phyloP scores from a whole-genome alignment of 352 stramenopile species.

The Pythium rhizo-oryzae region DNA sequence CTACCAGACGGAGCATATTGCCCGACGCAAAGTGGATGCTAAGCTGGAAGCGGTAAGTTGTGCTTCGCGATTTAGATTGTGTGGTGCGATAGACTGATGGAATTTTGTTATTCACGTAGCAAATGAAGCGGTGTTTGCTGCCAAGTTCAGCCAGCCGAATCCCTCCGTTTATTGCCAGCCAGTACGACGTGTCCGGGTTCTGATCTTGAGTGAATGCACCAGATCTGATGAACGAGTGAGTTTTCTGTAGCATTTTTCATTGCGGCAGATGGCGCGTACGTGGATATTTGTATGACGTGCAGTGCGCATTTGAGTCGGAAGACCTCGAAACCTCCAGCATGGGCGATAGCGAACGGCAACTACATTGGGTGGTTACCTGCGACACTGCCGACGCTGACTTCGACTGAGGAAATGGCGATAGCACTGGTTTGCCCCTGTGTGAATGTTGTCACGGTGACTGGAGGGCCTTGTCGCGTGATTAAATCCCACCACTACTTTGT shows the following conservation, averaged over 20 bases:
- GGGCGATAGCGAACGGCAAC: slow-evolving; percentile 7
- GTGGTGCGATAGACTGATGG: not conserved
- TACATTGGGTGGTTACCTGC: slow-evolving; percentile 3
- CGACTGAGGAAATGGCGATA: slow-evolving; percentile 6
- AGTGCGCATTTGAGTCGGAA: not conserved
- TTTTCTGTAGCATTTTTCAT: not conserved
- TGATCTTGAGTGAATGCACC: not conserved
- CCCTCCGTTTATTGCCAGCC: not conserved
- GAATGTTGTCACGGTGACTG: slow-evolving; percentile 4
- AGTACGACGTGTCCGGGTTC: slow-evolving; percentile 1
- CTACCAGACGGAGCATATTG: not conserved
- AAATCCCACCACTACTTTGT: slow-evolving; percentile 8
- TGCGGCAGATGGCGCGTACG: not conserved
- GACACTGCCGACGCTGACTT: not conserved
- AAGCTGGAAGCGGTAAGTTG: not conserved
- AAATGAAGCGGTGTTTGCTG: not conserved
- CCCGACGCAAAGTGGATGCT: not conserved
- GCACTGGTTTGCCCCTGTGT: slow-evolving; percentile 2
- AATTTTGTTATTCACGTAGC: not conserved
- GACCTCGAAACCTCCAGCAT: not conserved
- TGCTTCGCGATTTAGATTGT: not conserved
- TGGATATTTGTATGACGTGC: not conserved
- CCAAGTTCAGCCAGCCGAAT: not conserved
- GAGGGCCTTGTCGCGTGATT: not conserved
- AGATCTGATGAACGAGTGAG: not conserved